These are phyloP conservation scores for Aspergillus aculeatinus DNA, from an alignment of 2,329 filamentous ascomycete species.

Conservation along the genomic window DNA sequence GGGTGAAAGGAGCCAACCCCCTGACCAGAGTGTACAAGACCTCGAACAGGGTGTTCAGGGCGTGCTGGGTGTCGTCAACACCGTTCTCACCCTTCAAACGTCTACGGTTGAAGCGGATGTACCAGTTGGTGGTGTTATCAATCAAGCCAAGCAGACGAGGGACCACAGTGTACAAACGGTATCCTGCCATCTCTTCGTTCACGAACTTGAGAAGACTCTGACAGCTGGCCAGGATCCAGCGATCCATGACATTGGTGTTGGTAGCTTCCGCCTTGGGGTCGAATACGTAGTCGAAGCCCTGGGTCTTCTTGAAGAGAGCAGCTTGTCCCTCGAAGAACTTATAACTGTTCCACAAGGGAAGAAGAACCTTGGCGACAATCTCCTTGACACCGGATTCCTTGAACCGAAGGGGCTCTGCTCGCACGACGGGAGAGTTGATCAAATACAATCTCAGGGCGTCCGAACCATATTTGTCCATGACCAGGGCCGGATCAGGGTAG, in stretches of 20 bases:
- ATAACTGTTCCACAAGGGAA: constrained; percentile 94
- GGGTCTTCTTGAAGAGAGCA: constrained; percentile 79
- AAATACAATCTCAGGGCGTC: constrained; percentile 93
- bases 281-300: constrained; percentile 73
- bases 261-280: constrained; percentile 71
- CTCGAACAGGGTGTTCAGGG: constrained; percentile 91
- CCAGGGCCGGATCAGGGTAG: constrained; percentile 80
- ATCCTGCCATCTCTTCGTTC: constrained; percentile 82
- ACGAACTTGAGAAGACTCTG: constrained; percentile 90
- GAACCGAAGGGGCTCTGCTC: constrained; percentile 85
- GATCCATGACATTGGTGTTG: constrained; percentile 91
- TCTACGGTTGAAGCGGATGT: constrained; percentile 91
- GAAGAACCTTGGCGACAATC: constrained; percentile 84
- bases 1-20: constrained; percentile 88
- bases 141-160: constrained; percentile 79
- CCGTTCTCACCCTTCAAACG: constrained; percentile 88
- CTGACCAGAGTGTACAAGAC: constrained; percentile 86
- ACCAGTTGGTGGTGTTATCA: constrained; percentile 98
- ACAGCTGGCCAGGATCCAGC: constrained; percentile 89
- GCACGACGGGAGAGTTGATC: constrained; percentile 93
- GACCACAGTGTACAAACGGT: constrained; percentile 86
- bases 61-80: constrained; percentile 80
- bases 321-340: constrained; percentile 95
- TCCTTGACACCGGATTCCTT: constrained; percentile 92
- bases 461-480: constrained; percentile 86